Conservation (phyloP, 2,329 filamentous ascomycete genomes). For the Colletotrichum sp. region DNA sequence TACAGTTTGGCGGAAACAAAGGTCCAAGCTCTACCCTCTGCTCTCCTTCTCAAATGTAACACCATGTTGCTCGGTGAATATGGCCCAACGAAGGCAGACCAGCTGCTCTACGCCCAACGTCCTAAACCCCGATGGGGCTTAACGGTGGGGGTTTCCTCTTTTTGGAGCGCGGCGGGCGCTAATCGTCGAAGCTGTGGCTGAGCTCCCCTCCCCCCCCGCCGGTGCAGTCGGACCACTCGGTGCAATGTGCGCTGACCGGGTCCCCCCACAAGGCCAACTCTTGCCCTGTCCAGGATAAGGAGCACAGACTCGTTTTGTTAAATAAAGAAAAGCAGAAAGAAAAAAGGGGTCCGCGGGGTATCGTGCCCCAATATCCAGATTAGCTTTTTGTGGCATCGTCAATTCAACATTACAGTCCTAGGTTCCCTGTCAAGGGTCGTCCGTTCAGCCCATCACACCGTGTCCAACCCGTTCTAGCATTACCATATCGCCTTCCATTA, state of each 20-base stretch:
- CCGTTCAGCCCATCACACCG: background rate
- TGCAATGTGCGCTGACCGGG: background rate
- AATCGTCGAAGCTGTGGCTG: background rate
- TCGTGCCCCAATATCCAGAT: background rate
- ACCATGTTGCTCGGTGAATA: background rate
- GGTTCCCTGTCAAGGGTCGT: background rate
- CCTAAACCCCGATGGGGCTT: background rate
- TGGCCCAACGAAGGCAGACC: background rate
- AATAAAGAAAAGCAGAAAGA: background rate
- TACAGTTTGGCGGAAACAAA: background rate
- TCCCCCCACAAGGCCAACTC: background rate
- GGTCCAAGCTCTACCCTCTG: constrained; percentile 7
- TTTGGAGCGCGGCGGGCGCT: background rate
- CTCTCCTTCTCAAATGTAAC: background rate
- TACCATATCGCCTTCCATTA: background rate
- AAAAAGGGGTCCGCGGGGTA: constrained; percentile 15
- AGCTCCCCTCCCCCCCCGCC: background rate
- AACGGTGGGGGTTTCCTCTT: background rate
- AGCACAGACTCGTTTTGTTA: constrained; percentile 7
- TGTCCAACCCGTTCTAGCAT: background rate
- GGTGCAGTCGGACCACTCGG: background rate
- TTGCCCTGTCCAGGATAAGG: background rate
- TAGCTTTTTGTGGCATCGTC: constrained; percentile 11
- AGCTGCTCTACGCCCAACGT: background rate
- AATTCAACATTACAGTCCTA: constrained; percentile 16